Percentiles rank a stretch among this genome's conserved stretches.
phyloP scores from a whole-genome alignment of 306 rosid genomes.

The Abrus precatorius region DNA sequence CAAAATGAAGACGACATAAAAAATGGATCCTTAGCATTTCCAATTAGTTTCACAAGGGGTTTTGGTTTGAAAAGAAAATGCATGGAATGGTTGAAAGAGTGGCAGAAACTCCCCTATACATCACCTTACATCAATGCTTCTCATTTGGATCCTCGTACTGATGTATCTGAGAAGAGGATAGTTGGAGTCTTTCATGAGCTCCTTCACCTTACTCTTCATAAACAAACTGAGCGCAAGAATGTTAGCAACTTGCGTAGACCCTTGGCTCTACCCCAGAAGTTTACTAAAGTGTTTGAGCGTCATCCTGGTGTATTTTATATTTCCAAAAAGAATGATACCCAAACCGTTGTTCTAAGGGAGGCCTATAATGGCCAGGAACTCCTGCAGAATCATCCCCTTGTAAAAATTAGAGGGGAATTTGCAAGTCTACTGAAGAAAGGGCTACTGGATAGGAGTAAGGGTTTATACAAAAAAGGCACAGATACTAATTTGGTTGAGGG shows the following conservation, averaged over 20 bases:
- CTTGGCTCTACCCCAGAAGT: constrained; percentile 81
- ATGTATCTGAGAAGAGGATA: constrained; percentile 85
- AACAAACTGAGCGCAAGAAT: constrained; percentile 86
- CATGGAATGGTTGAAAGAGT: constrained; percentile 89
- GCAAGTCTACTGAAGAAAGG: constrained; percentile 65
- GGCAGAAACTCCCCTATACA: constrained; percentile 92
- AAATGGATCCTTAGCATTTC: constrained; percentile 74
- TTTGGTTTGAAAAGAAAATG: constrained; percentile 86
- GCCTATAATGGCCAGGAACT: constrained; percentile 69
- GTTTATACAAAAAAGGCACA: constrained; percentile 57
- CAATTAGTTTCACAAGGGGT: constrained; percentile 85
- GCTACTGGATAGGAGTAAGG: constrained; percentile 71
- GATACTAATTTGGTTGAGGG: constrained; percentile 44
- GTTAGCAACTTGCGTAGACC: constrained; percentile 88
- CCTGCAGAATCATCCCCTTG: constrained; percentile 69
- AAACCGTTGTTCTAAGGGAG: constrained; percentile 84
- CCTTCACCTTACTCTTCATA: constrained; percentile 81
- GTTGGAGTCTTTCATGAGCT: constrained; percentile 97
- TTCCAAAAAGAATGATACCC: constrained; percentile 77
- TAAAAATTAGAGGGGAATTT: constrained; percentile 70
- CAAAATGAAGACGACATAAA: constrained; percentile 64
- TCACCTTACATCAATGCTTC: constrained; percentile 74
- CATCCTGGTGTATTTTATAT: constrained; percentile 93
- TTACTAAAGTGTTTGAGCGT: constrained; percentile 91
- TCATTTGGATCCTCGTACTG: constrained; percentile 87